Conservation (phyloP, 1,284 basidiomycete genomes). For the Rugosomyces carneus region DNA sequence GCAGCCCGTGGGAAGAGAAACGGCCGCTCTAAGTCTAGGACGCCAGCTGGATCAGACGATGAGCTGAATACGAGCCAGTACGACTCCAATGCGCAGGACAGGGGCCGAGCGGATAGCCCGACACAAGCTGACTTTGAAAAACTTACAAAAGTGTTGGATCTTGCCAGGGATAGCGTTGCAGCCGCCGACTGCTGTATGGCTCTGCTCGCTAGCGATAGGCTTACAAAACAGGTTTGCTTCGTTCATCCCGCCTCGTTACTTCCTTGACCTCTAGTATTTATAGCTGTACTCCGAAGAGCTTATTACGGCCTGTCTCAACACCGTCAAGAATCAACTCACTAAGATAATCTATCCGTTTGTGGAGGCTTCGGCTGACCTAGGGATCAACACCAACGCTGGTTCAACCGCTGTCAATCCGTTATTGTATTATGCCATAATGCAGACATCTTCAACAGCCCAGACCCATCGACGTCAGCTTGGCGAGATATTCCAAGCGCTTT, state of each 20-base stretch:
- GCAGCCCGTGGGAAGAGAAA: constrained; percentile 27
- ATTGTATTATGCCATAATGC: constrained; percentile 48
- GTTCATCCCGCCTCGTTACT: neutral
- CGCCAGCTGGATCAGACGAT: constrained; percentile 20
- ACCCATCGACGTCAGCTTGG: constrained; percentile 48
- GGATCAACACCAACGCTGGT: constrained; percentile 20
- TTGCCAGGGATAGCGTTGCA: constrained; percentile 63
- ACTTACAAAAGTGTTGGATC: constrained; percentile 44
- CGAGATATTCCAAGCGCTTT: constrained; percentile 63
- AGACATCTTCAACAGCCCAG: constrained; percentile 30
- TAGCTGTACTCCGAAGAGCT: constrained; percentile 91
- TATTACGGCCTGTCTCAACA: constrained; percentile 69
- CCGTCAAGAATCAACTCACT: constrained; percentile 76
- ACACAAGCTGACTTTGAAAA: constrained; percentile 47
- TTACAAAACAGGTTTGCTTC: constrained; percentile 73
- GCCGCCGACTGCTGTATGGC: constrained; percentile 81
- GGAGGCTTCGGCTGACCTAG: constrained; percentile 56
- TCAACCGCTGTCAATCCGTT: constrained; percentile 35
- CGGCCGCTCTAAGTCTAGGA: constrained; percentile 29
- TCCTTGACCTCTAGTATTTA: neutral
- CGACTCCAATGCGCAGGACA: constrained; percentile 20
- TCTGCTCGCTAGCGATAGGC: constrained; percentile 68
- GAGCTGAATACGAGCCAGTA: constrained; percentile 27
- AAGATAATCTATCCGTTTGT: constrained; percentile 85
- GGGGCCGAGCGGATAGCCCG: constrained; percentile 24